Evolutionary conservation across 2,329 filamentous ascomycete species (phyloP).

Genomic region (Cordyceps tenuipes): DNA sequence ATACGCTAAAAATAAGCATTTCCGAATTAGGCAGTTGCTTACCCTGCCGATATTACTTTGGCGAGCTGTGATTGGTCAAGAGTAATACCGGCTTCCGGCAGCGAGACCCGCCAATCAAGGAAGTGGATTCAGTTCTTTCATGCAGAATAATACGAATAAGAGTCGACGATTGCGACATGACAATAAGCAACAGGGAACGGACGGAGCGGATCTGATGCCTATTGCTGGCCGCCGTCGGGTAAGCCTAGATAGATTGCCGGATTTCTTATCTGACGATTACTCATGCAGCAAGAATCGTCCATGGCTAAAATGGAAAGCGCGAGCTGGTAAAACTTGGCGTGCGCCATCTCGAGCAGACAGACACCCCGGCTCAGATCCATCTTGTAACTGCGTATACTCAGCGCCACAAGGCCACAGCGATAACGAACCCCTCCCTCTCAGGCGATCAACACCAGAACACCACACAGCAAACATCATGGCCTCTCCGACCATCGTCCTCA

Average conservation of each 20-base stretch:
- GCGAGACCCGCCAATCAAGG: background rate
- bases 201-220: too few relatives aligned
- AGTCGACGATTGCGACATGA: background rate
- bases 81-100: background rate
- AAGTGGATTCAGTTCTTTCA: background rate
- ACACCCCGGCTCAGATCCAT: background rate
- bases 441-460: background rate
- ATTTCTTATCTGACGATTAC: background rate
- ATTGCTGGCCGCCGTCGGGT: too few relatives aligned
- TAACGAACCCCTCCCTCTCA: background rate
- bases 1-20: background rate
- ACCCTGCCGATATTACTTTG: background rate
- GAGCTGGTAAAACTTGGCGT: background rate
- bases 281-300: background rate
- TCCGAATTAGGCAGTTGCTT: background rate
- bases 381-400: background rate
- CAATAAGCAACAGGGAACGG: too few relatives aligned
- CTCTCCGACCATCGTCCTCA: constrained; percentile 17
- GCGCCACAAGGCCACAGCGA: background rate
- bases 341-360: too few relatives aligned
- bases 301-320: background rate
- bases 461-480: background rate
- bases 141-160: background rate
- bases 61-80: background rate
- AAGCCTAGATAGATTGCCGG: background rate